Base-by-base conservation (phyloP, 805 yeast genomes). In the Kuraishia floccosa region DNA sequence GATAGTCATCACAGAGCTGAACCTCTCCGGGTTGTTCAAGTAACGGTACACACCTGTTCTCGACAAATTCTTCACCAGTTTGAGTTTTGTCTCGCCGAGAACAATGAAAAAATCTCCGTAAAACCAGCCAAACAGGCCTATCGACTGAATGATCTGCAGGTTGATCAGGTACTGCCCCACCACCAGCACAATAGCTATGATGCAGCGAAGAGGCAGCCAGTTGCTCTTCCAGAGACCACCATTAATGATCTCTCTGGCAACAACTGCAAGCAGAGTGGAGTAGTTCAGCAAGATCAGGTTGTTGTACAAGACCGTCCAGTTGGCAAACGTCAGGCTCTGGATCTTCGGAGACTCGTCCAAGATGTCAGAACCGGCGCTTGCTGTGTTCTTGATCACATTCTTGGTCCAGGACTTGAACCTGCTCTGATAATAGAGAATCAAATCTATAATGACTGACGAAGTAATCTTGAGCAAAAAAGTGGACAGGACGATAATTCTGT, bases 111-210 rank as follows among this genome's bases (percentile, higher is more conserved):
- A 82, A 50, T 82, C 94, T 35, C 94, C 93, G 50, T 77, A 82
- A 44, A 81, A 82, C 91, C 91, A 82, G n/a, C 93, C 91, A 52
- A 76, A 80, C 37, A 78, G 79, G 2, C 89, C 89, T 39, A 82
- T 72, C 30, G 81, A 73, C 27, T 71, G 70, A 39, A 74, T 65
- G 23, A 81, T 79, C 19, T 84, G 79, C 16, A 63, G 43, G 40
- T 79, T 73, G 22, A 84, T 77, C 79, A 84, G 74, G 12, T 66
- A 47, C 43, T 82, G 93, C 18, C 82, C 58, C 6, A 63, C 41
- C 11, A 76, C 57, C 22, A 80, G 57, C 35, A 72, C 49, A 1
- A 54, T 37, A 8, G 89, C 89, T 28, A 76, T 44, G 32, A 78
- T 76, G n/a, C 68, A 40, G 34, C 80, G 52, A 37, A 75, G 61